Percentiles rank a stretch among this genome's conserved stretches.
Conservation (phyloP, 371 early-diverging fungal genomes). For the Mucor mucedo region DNA sequence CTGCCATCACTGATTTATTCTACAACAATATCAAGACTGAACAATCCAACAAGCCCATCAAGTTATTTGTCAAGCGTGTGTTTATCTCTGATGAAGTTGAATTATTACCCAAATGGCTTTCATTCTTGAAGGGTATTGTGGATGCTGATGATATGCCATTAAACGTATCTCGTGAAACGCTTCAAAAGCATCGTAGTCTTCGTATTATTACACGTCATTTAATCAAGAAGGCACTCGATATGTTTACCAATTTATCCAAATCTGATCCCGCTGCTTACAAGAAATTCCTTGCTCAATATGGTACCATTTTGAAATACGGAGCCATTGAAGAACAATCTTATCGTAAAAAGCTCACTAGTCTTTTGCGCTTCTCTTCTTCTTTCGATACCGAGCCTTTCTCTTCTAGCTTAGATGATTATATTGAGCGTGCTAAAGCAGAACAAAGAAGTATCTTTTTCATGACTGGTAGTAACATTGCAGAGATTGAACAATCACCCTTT, state of each 20-base stretch:
- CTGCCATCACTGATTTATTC: slow-evolving; percentile 67
- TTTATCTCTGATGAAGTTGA: slow-evolving; percentile 94
- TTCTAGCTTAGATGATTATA: slow-evolving; percentile 85
- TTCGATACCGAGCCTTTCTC: slow-evolving; percentile 52
- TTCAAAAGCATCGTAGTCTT: slow-evolving; percentile 85
- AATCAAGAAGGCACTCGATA: slow-evolving; percentile 86
- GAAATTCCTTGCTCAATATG: slow-evolving; percentile 77
- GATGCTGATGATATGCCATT: slow-evolving; percentile 94
- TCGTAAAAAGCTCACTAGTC: slow-evolving; percentile 74
- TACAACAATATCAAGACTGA: slow-evolving; percentile 63
- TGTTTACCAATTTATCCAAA: slow-evolving; percentile 76
- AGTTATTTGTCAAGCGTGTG: slow-evolving; percentile 92
- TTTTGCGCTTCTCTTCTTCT: slow-evolving; percentile 84
- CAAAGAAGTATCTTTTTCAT: slow-evolving; percentile 91
- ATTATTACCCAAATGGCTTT: slow-evolving; percentile 75
- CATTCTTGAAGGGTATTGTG: slow-evolving; percentile 83
- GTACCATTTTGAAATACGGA: slow-evolving; percentile 81
- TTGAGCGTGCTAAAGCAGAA: slow-evolving; percentile 83
- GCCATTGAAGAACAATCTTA: slow-evolving; percentile 77
- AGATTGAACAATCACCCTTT: slow-evolving; percentile 84
- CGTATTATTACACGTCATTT: slow-evolving; percentile 85
- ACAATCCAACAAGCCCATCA: slow-evolving; percentile 83
- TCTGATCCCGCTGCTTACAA: slow-evolving; percentile 76
- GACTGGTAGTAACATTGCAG: slow-evolving; percentile 75
- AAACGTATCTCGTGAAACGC: slow-evolving; percentile 95